Evolutionary conservation across 768 basidiomycete genomes (phyloP), one percentile per base, ranked within the genome.

Genomic region (Tylopilus felleus): DNA sequence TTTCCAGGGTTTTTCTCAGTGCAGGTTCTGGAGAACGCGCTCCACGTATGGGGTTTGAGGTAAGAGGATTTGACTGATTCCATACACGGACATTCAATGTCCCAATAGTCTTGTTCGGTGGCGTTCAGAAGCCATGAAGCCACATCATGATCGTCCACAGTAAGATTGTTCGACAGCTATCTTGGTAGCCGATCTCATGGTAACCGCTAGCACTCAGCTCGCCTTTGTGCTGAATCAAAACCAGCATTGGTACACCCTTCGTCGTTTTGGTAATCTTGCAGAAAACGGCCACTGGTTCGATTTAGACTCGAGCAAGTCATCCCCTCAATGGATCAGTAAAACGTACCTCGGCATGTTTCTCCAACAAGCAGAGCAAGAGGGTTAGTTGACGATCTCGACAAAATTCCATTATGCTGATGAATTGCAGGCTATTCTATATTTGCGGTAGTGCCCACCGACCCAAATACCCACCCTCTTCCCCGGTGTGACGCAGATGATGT

Each of bases 161-260:
- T 93, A 71, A 59, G 77, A 68, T n/a, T 36, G 36, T 36, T 56
- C 27, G 25, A 41, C 36, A 27, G 39, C 2, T 46, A 45, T 47
- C n/a, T 49, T 22, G 12, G 25, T 48, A 51, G 21, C 51, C 54
- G 44, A 49, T 44, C 49, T 59, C 45, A 59, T 49, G 35, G 40
- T 43, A 39, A 22, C 50, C 14, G 39, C 21, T 54, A 95, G 93
- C 63, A 76, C 80, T 8, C 91, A 96, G 67, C 79, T 88, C 29
- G 94, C 84, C 3, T 97, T 94, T 66, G 86, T 97, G 52, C 79
- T 97, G 31, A 92, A 97, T 65, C 79, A 87, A 42, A 76, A 86
- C 44, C 85, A 90, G 49, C 94, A 96, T 63, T 97, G 94, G 94
- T 90, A 90, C 65, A 87, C 92, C 9, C 75, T 93, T 29, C 84